Conservation (phyloP, 768 basidiomycete species). For the Leccinum subtestaceum region DNA sequence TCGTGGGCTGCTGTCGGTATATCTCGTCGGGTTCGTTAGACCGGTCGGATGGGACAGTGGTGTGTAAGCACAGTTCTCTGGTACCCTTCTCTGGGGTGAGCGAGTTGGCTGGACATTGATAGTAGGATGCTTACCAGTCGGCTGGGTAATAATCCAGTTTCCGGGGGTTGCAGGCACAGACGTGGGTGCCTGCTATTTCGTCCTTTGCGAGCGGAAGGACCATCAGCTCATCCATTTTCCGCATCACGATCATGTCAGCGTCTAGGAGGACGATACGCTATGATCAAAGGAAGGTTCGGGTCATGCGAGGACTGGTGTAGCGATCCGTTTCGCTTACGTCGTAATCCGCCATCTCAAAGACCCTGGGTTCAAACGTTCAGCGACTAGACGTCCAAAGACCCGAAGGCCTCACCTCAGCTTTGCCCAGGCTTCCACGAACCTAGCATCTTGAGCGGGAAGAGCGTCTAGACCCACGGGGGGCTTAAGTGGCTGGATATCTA, state of each 20-base stretch:
- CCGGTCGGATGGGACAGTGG: constrained; percentile 45
- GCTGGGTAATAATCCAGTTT: constrained; percentile 80
- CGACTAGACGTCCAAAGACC: background rate
- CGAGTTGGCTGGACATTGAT: background rate
- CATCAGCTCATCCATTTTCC: constrained; percentile 80
- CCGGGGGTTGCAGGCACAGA: constrained; percentile 92
- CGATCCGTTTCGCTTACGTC: constrained; percentile 43
- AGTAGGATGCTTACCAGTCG: constrained; percentile 61
- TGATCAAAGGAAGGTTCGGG: constrained; percentile 1
- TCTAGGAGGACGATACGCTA: constrained; percentile 82
- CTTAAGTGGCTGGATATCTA: constrained; percentile 57
- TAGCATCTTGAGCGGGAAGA: constrained; percentile 37
- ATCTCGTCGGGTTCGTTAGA: constrained; percentile 41
- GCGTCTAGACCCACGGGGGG: constrained; percentile 44
- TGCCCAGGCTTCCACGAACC: constrained; percentile 66
- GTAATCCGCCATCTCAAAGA: constrained; percentile 66
- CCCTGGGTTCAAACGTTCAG: constrained; percentile 26
- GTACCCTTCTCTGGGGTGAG: constrained; percentile 56
- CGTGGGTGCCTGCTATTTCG: constrained; percentile 86
- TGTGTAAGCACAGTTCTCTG: constrained; percentile 88
- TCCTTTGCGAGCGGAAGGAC: constrained; percentile 52
- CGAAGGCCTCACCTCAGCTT: constrained; percentile 45
- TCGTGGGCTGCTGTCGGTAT: constrained; percentile 51
- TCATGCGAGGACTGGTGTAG: background rate
- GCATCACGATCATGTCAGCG: constrained; percentile 81